Evolutionary conservation across 1,139 yeast genomes (phyloP), one percentile per base, ranked within the genome.

Genomic region (Candida buenavistaensis): DNA sequence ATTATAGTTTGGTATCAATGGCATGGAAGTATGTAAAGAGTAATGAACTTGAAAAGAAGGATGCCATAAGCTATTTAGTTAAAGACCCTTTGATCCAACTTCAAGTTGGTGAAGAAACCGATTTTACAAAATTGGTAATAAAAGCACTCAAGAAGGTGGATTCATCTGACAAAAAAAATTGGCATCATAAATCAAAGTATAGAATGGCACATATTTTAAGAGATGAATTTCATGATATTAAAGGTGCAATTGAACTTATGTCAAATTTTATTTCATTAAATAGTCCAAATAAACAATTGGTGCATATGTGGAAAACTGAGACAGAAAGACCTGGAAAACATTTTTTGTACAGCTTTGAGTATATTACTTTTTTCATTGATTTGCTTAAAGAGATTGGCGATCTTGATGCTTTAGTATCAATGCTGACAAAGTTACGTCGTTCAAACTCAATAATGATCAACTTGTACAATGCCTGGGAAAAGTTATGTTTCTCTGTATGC

Each of bases 261-360:
- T 63, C 75, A 2, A 54, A 68, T 2, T 65, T 87, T 19, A 75
- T 90, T 35, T 73, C 85, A 3, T 57, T 87, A 33, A 86, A 82
- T 46, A 70, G 88, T 6, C 75, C 78, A 3, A 78, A 80, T 36
- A 87, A 90, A 50, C 76, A 82, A 6, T 70, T 94, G 28, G 78
- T 90, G 0, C 85, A 78, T 51, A 86, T 92, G 37, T 92, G 98
- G 98, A 88, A 88, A 50, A 95, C 97, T 0, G 96, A 89, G 33
- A 60, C 70, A 46, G 98, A 94, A 57, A 63, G 95, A 12, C 94
- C 97, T 0, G 99, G 99, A 0, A 87, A 86, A 48, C 97, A 92
- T 57, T 92, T 88, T 53, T 78, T 77, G 24, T 89, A 85, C 57
- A 83, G 86, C 12, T 74, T 72, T 45, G 78, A 80, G 39, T 92